Conservation (phyloP, 768 basidiomycete genomes). For the Hortiboletus campestris region DNA sequence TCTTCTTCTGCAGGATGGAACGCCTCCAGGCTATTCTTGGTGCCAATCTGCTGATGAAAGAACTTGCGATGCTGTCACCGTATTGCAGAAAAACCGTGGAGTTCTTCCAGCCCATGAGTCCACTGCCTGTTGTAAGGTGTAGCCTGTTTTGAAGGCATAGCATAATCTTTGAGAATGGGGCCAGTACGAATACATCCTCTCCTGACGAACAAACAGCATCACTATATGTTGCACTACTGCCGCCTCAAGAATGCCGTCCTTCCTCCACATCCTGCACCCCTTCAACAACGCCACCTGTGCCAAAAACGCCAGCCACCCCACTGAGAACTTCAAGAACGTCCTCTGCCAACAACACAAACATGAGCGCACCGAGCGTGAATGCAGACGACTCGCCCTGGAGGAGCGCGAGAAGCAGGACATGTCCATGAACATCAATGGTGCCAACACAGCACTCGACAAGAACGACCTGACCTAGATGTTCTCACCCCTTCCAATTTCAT, state of each 20-base stretch:
- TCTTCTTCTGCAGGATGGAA: slow-evolving; percentile 5
- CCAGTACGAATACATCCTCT: too few species aligned
- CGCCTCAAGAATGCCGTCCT: too few species aligned
- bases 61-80: slow-evolving; percentile 8
- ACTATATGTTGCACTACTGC: too few species aligned
- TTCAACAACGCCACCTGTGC: slow-evolving; percentile 75
- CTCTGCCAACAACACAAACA: slow-evolving; percentile 77
- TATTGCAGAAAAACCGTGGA: slow-evolving; percentile 7
- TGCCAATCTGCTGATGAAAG: slow-evolving; percentile 7
- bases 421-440: slow-evolving; percentile 63
- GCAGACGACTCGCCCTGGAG: slow-evolving; percentile 47
- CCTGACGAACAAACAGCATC: too few species aligned
- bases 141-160: too few species aligned
- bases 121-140: slow-evolving; percentile 17
- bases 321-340: slow-evolving; percentile 79
- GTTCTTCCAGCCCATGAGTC: slow-evolving; percentile 15
- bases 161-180: too few species aligned
- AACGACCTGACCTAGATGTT: slow-evolving; percentile 74
- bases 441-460: too few species aligned
- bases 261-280: slow-evolving; percentile 63
- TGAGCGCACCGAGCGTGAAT: slow-evolving; percentile 64
- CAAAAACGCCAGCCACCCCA: slow-evolving; percentile 68
- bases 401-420: slow-evolving; percentile 30
- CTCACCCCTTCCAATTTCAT: too few species aligned
- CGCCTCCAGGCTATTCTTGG: not conserved